Percentiles rank a stretch among this genome's conserved stretches.
These are phyloP conservation scores for Hypholoma fasciculare DNA, from an alignment of 768 basidiomycete genomes.

Conservation along the genomic window DNA sequence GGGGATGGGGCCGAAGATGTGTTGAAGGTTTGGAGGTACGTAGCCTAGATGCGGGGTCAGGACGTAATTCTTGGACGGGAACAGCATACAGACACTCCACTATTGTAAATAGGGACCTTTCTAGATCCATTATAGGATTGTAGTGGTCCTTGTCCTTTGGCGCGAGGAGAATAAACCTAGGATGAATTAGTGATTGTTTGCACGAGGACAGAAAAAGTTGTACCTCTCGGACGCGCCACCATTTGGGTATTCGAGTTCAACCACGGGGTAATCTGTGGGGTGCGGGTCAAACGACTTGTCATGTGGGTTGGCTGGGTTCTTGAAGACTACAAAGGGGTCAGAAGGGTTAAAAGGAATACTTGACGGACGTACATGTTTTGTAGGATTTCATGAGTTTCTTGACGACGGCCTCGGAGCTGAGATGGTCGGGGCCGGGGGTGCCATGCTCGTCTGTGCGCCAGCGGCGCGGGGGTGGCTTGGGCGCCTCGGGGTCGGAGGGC, in stretches of 20 bases:
- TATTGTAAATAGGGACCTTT: conserved; percentile 70
- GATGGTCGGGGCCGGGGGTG: conserved; percentile 46
- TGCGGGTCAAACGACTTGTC: conserved; percentile 68
- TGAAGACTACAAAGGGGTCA: conserved; percentile 55
- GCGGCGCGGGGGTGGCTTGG: conserved; percentile 32
- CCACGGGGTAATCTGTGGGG: conserved; percentile 60
- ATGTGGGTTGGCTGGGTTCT: conserved; percentile 59
- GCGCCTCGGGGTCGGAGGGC: conserved; percentile 27
- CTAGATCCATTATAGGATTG: conserved; percentile 80
- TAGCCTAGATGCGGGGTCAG: conserved; percentile 45
- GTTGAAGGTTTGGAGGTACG: conserved; percentile 63
- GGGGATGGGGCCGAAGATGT: conserved; percentile 68
- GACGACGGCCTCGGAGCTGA: conserved; percentile 70
- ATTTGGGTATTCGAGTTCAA: conserved; percentile 81
- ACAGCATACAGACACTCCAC: conserved; percentile 53
- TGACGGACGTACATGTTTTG: conserved; percentile 50
- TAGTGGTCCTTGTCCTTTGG: conserved; percentile 88
- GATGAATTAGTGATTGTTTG: neutral
- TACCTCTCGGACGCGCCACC: conserved; percentile 67
- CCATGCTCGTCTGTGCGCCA: conserved; percentile 58
- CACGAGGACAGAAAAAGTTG: conserved; percentile 2
- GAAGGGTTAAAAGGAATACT: conserved; percentile 4
- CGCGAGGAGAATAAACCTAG: conserved; percentile 72
- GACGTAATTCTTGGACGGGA: conserved; percentile 6
- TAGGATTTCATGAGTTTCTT: conserved; percentile 63